Conservation (phyloP, 163 green algal species). For the Scenedesmus sp. region DNA sequence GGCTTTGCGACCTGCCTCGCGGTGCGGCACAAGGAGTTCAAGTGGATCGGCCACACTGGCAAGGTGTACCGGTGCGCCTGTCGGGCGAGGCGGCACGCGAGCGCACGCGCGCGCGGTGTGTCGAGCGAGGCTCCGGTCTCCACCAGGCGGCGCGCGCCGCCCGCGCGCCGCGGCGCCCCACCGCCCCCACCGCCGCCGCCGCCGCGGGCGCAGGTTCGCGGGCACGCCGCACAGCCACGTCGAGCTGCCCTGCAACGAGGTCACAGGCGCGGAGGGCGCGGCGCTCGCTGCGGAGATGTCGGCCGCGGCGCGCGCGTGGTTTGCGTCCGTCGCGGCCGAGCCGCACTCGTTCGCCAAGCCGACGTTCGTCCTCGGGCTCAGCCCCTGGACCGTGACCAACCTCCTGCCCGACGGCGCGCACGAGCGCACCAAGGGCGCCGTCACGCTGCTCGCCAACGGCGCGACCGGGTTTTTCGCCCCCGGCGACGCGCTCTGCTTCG, state of each 20-base stretch:
- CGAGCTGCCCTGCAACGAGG: constrained; percentile 18
- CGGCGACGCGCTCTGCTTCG: constrained; percentile 23
- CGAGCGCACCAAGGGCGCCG: constrained; percentile 23
- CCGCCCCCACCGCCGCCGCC: too few species aligned
- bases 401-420: constrained; percentile 19
- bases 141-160: too few species aligned
- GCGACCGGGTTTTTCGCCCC: constrained; percentile 7
- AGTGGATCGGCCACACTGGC: constrained; percentile 8
- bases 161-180: too few species aligned
- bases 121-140: too few species aligned
- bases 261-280: neutral
- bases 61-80: neutral
- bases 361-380: constrained; percentile 8
- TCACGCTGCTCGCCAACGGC: constrained; percentile 20
- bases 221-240: constrained; percentile 7
- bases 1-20: neutral
- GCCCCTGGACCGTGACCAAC: neutral
- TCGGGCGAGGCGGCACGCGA: too few species aligned
- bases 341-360: constrained; percentile 15
- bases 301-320: constrained; percentile 3
- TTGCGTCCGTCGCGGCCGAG: neutral
- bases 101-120: too few species aligned
- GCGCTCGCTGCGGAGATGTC: neutral
- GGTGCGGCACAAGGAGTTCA: neutral
- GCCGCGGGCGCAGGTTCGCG: too few species aligned